These are phyloP conservation scores for Fusarium concolor DNA, from an alignment of 2,329 filamentous ascomycete genomes.

Conservation along the genomic window DNA sequence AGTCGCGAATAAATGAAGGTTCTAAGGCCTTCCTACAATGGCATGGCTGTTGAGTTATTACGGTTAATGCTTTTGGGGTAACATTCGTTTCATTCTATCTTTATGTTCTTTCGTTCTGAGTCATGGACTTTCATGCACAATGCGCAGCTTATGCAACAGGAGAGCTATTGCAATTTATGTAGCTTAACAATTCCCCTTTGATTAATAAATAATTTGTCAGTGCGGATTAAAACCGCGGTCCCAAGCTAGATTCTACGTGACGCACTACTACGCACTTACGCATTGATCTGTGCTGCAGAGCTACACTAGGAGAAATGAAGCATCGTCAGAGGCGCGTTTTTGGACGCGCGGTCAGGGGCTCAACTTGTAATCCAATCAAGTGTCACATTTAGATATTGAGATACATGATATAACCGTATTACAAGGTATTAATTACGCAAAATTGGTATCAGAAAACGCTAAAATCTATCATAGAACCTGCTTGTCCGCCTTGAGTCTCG, in stretches of 20 bases:
- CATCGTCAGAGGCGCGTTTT: slow-evolving; percentile 2
- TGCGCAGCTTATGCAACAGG: background rate
- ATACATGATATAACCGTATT: background rate
- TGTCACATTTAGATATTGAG: background rate
- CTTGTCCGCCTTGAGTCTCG: slow-evolving; percentile 28
- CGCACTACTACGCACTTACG: background rate
- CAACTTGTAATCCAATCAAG: too few species aligned
- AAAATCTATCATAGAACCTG: slow-evolving; percentile 20
- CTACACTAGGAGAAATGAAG: background rate
- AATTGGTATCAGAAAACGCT: slow-evolving; percentile 21
- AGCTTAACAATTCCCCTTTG: background rate
- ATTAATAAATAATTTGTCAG: background rate
- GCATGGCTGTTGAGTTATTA: background rate
- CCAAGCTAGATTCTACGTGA: background rate
- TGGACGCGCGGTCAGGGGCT: background rate
- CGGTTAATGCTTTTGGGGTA: background rate
- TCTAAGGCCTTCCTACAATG: too few species aligned
- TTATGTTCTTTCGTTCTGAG: background rate
- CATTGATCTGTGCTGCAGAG: background rate
- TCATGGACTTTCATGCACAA: background rate
- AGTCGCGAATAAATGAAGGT: background rate
- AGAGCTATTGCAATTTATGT: background rate
- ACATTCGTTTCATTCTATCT: background rate
- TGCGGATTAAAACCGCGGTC: too few species aligned
- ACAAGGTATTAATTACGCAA: slow-evolving; percentile 2